Conservation (phyloP, 2,329 filamentous ascomycete species). For the Tolypocladium pustulatum region DNA sequence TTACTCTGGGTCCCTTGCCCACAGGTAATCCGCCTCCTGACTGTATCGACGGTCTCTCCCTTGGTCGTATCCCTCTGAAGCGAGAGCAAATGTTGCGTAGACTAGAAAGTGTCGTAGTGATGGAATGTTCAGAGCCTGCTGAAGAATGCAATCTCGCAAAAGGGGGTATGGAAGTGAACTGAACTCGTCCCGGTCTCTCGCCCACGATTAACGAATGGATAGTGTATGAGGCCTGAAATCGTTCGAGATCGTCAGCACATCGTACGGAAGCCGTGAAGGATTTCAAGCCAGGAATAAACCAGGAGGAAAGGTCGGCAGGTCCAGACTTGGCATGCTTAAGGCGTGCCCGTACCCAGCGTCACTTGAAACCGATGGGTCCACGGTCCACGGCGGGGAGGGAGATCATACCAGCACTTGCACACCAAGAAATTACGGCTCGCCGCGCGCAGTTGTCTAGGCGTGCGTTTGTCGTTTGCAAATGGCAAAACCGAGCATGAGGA, state of each 20-base stretch:
- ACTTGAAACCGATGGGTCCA: not conserved
- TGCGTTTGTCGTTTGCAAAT: not conserved
- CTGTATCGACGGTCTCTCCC: not conserved
- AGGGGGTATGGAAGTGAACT: not conserved
- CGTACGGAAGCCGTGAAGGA: not conserved
- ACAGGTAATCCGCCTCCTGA: not conserved
- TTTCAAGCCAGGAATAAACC: not conserved
- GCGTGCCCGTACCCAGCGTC: not conserved
- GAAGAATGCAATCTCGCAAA: constrained; percentile 26
- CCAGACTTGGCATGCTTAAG: not conserved
- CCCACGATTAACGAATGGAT: not conserved
- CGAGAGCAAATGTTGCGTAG: not conserved
- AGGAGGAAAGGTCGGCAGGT: not conserved
- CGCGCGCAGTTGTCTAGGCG: not conserved
- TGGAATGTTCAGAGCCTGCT: constrained; percentile 44
- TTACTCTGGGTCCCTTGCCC: not conserved
- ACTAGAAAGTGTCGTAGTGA: not conserved
- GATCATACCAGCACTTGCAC: not conserved
- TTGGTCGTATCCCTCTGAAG: not conserved
- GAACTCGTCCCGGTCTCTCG: not conserved
- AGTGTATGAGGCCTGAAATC: not conserved
- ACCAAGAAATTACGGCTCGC: not conserved
- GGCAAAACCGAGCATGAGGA: not conserved
- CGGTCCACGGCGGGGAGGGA: not conserved
- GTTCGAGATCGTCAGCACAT: not conserved